These are phyloP conservation scores for Phytophthora megakarya DNA, from an alignment of 352 stramenopile species.

Conservation along the genomic window DNA sequence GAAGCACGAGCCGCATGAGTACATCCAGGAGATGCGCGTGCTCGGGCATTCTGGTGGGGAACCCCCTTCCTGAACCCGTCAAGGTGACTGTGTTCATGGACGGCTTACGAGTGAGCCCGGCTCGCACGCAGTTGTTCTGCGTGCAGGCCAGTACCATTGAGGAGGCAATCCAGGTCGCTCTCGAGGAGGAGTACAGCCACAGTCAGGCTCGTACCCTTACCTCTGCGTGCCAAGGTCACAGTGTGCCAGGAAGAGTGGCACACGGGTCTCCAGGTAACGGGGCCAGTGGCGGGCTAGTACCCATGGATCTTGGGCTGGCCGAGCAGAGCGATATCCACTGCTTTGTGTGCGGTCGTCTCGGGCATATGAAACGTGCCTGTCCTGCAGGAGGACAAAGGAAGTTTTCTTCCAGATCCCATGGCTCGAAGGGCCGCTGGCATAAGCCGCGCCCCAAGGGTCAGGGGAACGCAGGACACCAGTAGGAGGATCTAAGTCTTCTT, in stretches of 20 bases:
- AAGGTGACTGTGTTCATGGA: conserved; percentile 2
- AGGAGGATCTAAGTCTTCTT: conserved; percentile 14
- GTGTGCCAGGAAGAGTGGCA: neutral
- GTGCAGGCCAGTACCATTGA: neutral
- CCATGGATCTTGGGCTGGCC: neutral
- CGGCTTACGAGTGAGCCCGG: neutral
- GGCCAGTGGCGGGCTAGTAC: neutral
- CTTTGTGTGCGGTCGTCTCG: neutral
- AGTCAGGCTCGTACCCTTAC: neutral
- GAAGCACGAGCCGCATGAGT: conserved; percentile 16
- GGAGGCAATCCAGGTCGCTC: neutral
- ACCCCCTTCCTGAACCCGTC: conserved; percentile 1
- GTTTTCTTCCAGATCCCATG: neutral
- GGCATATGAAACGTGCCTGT: too few species aligned
- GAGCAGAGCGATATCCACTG: neutral
- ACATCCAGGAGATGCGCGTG: neutral
- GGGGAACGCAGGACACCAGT: conserved; percentile 29
- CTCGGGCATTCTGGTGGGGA: neutral
- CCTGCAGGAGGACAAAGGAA: neutral
- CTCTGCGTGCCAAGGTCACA: neutral
- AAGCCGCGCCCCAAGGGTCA: neutral
- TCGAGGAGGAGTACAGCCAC: conserved; percentile 1
- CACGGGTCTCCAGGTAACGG: neutral
- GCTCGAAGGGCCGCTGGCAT: conserved; percentile 3
- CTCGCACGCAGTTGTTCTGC: conserved; percentile 2